Base-by-base conservation (phyloP, 768 basidiomycete species). In the Lentinula edodes region DNA sequence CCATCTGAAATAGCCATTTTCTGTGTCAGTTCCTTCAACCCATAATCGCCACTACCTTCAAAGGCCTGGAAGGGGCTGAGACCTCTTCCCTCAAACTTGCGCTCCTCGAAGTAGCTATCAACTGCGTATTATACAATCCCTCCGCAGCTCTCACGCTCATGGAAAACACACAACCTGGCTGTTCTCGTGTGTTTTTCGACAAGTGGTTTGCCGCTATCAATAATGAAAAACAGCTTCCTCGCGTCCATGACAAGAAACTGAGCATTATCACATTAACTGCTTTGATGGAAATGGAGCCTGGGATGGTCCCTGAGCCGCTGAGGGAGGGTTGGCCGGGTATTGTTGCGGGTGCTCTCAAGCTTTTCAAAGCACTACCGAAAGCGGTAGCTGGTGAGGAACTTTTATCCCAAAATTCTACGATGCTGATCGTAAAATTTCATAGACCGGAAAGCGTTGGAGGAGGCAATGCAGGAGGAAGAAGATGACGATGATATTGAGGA, bases 201-300 rank as follows among this genome's bases (percentile, higher is more conserved):
- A 81, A 77, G 64, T 95, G 93, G 93, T 94, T 95, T 70, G 81
- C 73, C 10, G 84, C 85, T 10, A 89, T 93, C 72, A 86, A 85
- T 61, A 78, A 79, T 36, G 76, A 71, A 28, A 81, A 79, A 52
- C 41, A n/a, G 13, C 80, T 94, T 39, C 90, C 91, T 12, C 84
- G 93, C 18, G 92, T 96, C 48, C 93, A 96, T 69, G 93, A 95
- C 75, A 93, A 94, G 82, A 93, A 89, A 73, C 76, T 95, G 61
- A 85, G 83, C 66, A 84, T 95, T 60, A 70, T 91, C 61, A 85
- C 93, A 9, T 71, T 95, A 61, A 90, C 87, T 64, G 85, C 86
- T 50, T 74, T 95, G 62, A 76, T 96, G 69, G 91, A 93, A 73
- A 75, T 92, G 72, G 78, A 85, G 12, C 80, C 83, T 1, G 70